These are phyloP conservation scores for Coemansia sp. DNA, from an alignment of 192 early-diverging fungal genomes.

Conservation along the genomic window DNA sequence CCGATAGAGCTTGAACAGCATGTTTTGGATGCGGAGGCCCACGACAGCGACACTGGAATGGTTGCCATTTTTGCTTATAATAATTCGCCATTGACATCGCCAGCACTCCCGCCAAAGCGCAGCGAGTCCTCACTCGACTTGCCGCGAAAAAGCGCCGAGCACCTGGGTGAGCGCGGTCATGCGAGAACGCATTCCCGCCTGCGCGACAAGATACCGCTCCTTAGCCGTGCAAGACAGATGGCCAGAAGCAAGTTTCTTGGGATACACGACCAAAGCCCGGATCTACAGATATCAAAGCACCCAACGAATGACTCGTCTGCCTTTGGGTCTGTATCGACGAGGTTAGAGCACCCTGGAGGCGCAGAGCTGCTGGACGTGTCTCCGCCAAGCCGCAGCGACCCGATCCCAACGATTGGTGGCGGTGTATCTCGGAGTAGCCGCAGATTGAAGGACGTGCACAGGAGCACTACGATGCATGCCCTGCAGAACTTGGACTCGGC, in stretches of 20 bases:
- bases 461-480: neutral
- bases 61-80: neutral
- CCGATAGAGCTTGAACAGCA: neutral
- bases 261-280: conserved; percentile 9
- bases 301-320: neutral
- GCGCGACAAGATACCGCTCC: conserved; percentile 45
- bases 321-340: neutral
- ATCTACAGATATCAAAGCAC: neutral
- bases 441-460: neutral
- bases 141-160: conserved; percentile 10
- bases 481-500: neutral
- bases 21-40: neutral
- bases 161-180: conserved; percentile 1
- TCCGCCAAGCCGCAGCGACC: conserved; percentile 5
- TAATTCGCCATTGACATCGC: neutral
- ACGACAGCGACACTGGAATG: neutral
- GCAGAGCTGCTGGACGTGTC: neutral
- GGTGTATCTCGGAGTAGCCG: neutral
- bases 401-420: neutral
- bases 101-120: neutral
- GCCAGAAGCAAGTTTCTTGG: conserved; percentile 36
- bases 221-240: conserved; percentile 35
- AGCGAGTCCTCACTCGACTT: conserved; percentile 7
- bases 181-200: conserved; percentile 33
- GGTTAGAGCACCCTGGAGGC: neutral